Base-by-base conservation (phyloP, 306 rosid species). In the Vicia villosa region DNA sequence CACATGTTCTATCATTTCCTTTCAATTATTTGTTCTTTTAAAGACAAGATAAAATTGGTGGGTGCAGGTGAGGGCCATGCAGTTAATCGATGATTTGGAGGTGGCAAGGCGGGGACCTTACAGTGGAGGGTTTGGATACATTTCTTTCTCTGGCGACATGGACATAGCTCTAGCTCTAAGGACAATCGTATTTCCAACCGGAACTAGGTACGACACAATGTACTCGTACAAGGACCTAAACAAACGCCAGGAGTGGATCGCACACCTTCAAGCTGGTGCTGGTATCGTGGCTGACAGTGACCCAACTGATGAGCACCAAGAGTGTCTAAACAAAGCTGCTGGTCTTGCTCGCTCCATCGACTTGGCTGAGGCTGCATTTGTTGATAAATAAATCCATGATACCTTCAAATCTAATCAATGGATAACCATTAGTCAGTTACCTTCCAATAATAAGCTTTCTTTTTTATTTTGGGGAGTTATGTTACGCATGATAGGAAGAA, bases 251-350 rank as follows among this genome's bases (percentile, higher is more conserved):
- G 86, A 92, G 78, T 92, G 97, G 97, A 77, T 92, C 2, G 96
- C 92, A 24, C 67, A 91, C 77, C 96, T 86, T 67, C 96, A 92
- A 80, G 88, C 92, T 13, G 97, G 96, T 43, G 97, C 96, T 3
- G 97, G 96, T 3, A 78, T 92, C 26, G 97, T 91, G 43, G 97
- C 94, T 57, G 96, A 91, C 68, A 89, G 96, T 68, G 74, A 66
- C 14, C 96, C 97, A 4, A 90, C 80, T 0, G 96, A 86, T 11
- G 96, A 91, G 55, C 77, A 85, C 74, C 87, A 69, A 30, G 97
- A 91, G 63, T 91, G 97, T 66, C 97, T 85, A 66, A 84, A 87
- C 91, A 91, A 91, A 86, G 97, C 96, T 56, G 97, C 97, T 0
- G 97, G 67, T 63, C 94, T 91, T 12, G 87, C 91, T 61, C 94